phyloP scores from a whole-genome alignment of 2,329 filamentous ascomycete species.

The Ascochyta koolunga region DNA sequence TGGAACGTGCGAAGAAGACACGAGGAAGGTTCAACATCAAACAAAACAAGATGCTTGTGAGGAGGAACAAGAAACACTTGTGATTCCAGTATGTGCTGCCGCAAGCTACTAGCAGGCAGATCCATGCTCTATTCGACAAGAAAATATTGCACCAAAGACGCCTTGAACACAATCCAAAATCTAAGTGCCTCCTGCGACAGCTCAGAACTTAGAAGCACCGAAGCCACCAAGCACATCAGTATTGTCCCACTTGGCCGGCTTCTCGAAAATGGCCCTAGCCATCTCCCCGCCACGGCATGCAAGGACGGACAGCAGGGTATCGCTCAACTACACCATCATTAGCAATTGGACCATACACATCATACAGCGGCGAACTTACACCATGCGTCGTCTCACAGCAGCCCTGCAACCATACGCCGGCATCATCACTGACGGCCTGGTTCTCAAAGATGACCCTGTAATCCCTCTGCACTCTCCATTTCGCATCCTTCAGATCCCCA shows the following conservation, averaged over 20 bases:
- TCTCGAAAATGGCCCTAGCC: conserved; percentile 73
- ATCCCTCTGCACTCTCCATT: conserved; percentile 74
- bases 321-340: conserved; percentile 65
- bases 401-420: conserved; percentile 90
- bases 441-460: conserved; percentile 77
- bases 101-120: not conserved
- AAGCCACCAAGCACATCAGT: conserved; percentile 34
- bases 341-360: not conserved
- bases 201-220: conserved; percentile 18
- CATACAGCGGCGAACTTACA: conserved; percentile 61
- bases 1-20: too few relatives aligned
- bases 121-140: not conserved
- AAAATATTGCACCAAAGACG: not conserved
- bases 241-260: conserved; percentile 34
- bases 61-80: not conserved
- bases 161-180: not conserved
- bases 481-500: conserved; percentile 50
- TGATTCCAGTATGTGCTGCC: not conserved
- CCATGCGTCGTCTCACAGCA: conserved; percentile 94
- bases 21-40: not conserved
- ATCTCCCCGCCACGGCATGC: conserved; percentile 78
- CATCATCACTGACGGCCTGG: conserved; percentile 70
- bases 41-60: not conserved
- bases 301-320: conserved; percentile 80
- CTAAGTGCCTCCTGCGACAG: not conserved